These are phyloP conservation scores for Neopestalotiopsis rosae DNA, from an alignment of 2,329 filamentous ascomycete species.

Conservation along the genomic window DNA sequence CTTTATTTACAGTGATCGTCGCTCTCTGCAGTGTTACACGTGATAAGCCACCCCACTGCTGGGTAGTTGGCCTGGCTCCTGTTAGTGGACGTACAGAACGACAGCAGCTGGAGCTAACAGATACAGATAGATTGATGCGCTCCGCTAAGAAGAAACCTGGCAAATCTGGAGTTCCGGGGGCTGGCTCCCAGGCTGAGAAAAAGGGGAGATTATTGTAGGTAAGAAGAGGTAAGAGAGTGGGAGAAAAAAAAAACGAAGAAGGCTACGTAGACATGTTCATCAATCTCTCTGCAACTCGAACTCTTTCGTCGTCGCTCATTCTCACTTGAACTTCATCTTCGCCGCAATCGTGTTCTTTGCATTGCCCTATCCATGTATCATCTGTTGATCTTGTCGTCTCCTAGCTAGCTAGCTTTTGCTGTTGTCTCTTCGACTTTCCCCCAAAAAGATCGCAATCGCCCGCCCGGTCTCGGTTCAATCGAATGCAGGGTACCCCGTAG, in stretches of 20 bases:
- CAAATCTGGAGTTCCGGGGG: slow-evolving; percentile 13
- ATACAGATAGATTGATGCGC: slow-evolving; percentile 3
- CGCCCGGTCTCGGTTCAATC: slow-evolving; percentile 16
- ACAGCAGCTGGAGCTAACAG: slow-evolving; percentile 5
- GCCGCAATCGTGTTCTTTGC: background rate
- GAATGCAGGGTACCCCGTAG: slow-evolving; percentile 14
- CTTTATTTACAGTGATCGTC: slow-evolving; percentile 3
- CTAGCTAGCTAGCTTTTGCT: background rate
- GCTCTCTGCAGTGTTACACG: background rate
- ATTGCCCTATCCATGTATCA: slow-evolving; percentile 5
- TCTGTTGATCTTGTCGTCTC: slow-evolving; percentile 4
- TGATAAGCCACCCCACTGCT: slow-evolving; percentile 11
- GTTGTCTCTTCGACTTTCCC: slow-evolving; percentile 10
- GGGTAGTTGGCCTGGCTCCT: background rate
- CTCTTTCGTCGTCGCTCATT: background rate
- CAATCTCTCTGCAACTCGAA: background rate
- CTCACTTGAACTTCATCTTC: background rate
- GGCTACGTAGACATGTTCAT: slow-evolving; percentile 3
- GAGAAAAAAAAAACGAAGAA: slow-evolving; percentile 3
- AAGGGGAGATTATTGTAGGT: slow-evolving; percentile 4
- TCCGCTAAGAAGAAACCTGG: slow-evolving; percentile 10
- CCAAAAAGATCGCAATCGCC: background rate
- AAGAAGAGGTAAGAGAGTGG: background rate
- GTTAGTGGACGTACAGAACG: slow-evolving; percentile 9
- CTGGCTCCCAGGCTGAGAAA: background rate